A percentile compares a stretch with the other conserved stretches of the same genome.
Evolutionary conservation across 1,284 basidiomycete genomes (phyloP).

Genomic region (Trametes hirsuta): DNA sequence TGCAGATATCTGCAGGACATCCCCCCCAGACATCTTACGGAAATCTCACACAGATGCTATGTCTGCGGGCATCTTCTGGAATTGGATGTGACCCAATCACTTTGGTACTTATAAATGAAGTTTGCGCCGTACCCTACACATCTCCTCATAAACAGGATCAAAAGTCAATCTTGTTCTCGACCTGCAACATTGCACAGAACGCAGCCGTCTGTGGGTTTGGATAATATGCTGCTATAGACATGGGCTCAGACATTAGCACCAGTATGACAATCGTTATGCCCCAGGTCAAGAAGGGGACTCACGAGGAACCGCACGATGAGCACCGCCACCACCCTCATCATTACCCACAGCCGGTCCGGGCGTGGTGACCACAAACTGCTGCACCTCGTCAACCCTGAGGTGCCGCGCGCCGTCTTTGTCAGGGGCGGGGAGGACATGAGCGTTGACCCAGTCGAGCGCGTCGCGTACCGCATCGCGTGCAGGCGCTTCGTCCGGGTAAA

Average conservation of each 20-base stretch:
- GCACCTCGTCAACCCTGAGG: conserved; percentile 57
- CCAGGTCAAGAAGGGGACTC: background rate
- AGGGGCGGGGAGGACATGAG: conserved; percentile 47
- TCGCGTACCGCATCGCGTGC: conserved; percentile 62
- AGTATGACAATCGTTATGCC: background rate
- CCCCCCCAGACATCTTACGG: too few species aligned
- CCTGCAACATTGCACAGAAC: conserved; percentile 78
- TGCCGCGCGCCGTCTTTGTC: conserved; percentile 23
- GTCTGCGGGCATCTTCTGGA: too few species aligned
- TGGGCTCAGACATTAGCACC: conserved; percentile 3
- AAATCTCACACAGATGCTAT: too few species aligned
- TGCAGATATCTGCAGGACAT: too few species aligned
- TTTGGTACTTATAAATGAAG: too few species aligned
- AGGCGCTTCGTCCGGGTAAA: conserved; percentile 63
- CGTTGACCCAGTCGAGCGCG: conserved; percentile 70
- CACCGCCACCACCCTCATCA: conserved; percentile 27
- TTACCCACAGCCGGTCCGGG: conserved; percentile 55
- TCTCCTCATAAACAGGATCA: too few species aligned
- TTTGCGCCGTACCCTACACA: too few species aligned
- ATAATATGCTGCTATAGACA: conserved; percentile 68
- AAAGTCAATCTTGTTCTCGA: conserved; percentile 81
- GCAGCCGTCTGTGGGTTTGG: conserved; percentile 92
- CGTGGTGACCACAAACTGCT: conserved; percentile 77
- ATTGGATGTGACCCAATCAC: too few species aligned
- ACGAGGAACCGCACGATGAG: conserved; percentile 50